phyloP scores from a whole-genome alignment of 2,329 filamentous ascomycete species.

The Calonectria hongkongensis region DNA sequence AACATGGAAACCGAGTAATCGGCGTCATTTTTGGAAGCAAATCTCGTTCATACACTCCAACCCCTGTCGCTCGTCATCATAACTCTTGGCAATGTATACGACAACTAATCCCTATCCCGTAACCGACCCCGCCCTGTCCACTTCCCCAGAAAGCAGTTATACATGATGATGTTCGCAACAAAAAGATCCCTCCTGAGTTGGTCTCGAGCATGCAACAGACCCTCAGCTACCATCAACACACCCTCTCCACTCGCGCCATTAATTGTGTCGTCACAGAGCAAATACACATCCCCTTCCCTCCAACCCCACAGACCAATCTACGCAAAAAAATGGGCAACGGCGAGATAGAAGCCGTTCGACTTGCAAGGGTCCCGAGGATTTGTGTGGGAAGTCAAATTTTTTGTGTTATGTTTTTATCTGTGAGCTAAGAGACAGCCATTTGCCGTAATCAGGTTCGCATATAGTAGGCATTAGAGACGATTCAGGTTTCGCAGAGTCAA shows the following conservation, averaged over 20 bases:
- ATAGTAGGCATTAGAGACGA: slow-evolving; percentile 62
- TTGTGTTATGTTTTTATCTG: slow-evolving; percentile 61
- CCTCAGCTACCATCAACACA: slow-evolving; percentile 27
- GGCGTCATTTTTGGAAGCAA: slow-evolving; percentile 29
- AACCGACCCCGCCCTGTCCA: slow-evolving; percentile 4
- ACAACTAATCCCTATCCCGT: slow-evolving; percentile 25
- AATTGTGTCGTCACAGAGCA: slow-evolving; percentile 32
- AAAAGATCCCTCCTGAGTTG: slow-evolving; percentile 34
- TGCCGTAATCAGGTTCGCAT: slow-evolving; percentile 64
- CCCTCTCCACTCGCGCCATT: slow-evolving; percentile 16
- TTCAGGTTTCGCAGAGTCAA: slow-evolving; percentile 56
- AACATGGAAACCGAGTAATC: not conserved
- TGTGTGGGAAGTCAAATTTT: slow-evolving; percentile 55
- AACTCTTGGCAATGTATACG: slow-evolving; percentile 34
- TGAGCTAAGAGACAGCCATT: slow-evolving; percentile 66
- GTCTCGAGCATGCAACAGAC: slow-evolving; percentile 30
- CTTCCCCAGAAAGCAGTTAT: slow-evolving; percentile 39
- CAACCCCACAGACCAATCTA: slow-evolving; percentile 51
- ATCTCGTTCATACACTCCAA: slow-evolving; percentile 37
- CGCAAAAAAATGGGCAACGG: slow-evolving; percentile 45
- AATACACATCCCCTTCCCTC: slow-evolving; percentile 40
- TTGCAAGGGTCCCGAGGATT: slow-evolving; percentile 49
- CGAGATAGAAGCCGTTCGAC: slow-evolving; percentile 43
- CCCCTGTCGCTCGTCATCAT: slow-evolving; percentile 37
- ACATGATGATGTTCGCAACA: slow-evolving; percentile 38